phyloP scores from a whole-genome alignment of 2,329 filamentous ascomycete species.

The Nigrospora sphaerica region DNA sequence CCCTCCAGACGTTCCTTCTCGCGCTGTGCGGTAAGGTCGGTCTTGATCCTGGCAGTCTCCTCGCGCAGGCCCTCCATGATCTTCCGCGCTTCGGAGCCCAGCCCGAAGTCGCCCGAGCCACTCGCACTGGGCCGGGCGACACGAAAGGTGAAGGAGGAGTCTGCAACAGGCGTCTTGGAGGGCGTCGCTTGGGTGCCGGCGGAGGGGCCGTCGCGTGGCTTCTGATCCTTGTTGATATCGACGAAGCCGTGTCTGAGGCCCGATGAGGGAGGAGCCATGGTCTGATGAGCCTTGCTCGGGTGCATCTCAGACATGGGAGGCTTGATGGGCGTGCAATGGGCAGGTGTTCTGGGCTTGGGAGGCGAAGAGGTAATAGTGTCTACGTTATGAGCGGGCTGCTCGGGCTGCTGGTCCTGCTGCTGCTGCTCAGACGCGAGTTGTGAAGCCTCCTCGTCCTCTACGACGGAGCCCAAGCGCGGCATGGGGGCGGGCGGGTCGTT shows the following conservation, averaged over 20 bases:
- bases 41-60: slow-evolving; percentile 65
- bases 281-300: slow-evolving; percentile 73
- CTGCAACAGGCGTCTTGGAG: slow-evolving; percentile 47
- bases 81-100: slow-evolving; percentile 54
- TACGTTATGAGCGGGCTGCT: slow-evolving; percentile 18
- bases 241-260: slow-evolving; percentile 77
- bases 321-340: slow-evolving; percentile 57
- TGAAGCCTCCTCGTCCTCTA: slow-evolving; percentile 34
- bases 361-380: slow-evolving; percentile 28
- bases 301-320: slow-evolving; percentile 82
- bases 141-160: slow-evolving; percentile 60
- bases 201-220: slow-evolving; percentile 31
- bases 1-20: slow-evolving; percentile 46
- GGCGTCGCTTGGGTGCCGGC: slow-evolving; percentile 52
- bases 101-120: slow-evolving; percentile 31
- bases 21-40: slow-evolving; percentile 55
- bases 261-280: slow-evolving; percentile 70
- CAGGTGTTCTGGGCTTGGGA: slow-evolving; percentile 47
- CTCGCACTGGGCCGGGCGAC: slow-evolving; percentile 38
- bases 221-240: slow-evolving; percentile 57
- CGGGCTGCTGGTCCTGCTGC: slow-evolving; percentile 2
- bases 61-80: slow-evolving; percentile 64
- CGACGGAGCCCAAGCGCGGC: slow-evolving; percentile 30
- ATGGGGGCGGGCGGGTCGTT: slow-evolving; percentile 14
- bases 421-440: not conserved